Percentiles rank a stretch among this genome's conserved stretches.
Evolutionary conservation across 805 yeast species (phyloP).

Genomic region (Priceomyces castillae): DNA sequence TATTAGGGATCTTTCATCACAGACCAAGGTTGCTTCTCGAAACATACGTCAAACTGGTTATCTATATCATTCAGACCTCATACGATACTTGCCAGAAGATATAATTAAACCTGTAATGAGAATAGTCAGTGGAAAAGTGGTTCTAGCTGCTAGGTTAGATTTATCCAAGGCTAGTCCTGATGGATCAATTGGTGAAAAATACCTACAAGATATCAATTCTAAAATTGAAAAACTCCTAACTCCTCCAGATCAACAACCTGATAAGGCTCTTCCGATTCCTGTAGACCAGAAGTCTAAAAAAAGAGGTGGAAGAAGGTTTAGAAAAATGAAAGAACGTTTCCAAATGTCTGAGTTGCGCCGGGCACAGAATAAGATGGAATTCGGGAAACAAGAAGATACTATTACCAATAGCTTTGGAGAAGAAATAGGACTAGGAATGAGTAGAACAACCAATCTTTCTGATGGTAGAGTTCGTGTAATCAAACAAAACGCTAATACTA

Average conservation of each 20-base stretch:
- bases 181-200: conserved; percentile 56
- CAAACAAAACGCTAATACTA: conserved; percentile 44
- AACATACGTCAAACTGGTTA: conserved; percentile 67
- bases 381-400: conserved; percentile 71
- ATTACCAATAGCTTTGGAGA: conserved; percentile 67
- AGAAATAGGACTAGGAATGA: conserved; percentile 81
- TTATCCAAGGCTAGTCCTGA: conserved; percentile 40
- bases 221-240: conserved; percentile 69
- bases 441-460: conserved; percentile 25
- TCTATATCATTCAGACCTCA: conserved; percentile 56
- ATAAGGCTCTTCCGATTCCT: conserved; percentile 71
- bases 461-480: conserved; percentile 17
- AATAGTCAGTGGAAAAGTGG: conserved; percentile 73
- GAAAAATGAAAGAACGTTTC: conserved; percentile 79
- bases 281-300: conserved; percentile 73
- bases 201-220: conserved; percentile 56
- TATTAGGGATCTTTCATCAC: conserved; percentile 38
- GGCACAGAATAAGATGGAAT: conserved; percentile 80
- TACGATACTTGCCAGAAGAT: conserved; percentile 58
- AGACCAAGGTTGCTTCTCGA: conserved; percentile 23
- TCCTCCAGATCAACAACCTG: conserved; percentile 67
- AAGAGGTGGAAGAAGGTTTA: conserved; percentile 78
- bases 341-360: conserved; percentile 76
- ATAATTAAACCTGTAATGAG: conserved; percentile 68
- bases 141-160: conserved; percentile 84